A percentile compares a stretch with the other conserved stretches of the same genome.
Conservation (phyloP, 177 flowering plant species). For the Vitis hybrid region DNA sequence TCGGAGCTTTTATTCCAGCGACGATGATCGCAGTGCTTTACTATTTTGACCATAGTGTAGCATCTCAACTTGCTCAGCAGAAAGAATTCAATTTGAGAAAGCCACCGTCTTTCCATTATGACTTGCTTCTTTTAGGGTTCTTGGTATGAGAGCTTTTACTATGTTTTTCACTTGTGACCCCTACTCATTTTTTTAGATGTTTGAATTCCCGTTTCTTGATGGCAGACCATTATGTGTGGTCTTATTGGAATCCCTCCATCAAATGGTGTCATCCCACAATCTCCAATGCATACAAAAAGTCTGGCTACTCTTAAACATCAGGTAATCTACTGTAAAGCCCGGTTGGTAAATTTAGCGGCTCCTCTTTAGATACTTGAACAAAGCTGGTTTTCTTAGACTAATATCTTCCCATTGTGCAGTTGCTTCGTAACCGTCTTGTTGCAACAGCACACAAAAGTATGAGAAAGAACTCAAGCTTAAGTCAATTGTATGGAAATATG, state of each 20-base stretch:
- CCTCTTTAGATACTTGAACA: not conserved
- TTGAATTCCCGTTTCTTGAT: conserved; percentile 9
- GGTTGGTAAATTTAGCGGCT: not conserved
- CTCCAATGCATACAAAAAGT: conserved; percentile 99
- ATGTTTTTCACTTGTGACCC: not conserved
- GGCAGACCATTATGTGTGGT: conserved; percentile 85
- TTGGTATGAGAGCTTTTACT: conserved; percentile 48
- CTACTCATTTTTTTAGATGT: not conserved
- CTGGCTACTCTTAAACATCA: conserved; percentile 97
- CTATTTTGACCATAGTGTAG: conserved; percentile 98
- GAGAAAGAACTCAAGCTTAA: conserved; percentile 74
- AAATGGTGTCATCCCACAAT: conserved; percentile 98
- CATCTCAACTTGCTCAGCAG: conserved; percentile 99
- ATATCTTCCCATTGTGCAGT: conserved; percentile 37
- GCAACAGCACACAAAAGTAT: conserved; percentile 73
- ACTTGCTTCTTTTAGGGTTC: conserved; percentile 87
- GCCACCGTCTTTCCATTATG: conserved; percentile 94
- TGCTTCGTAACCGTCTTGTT: conserved; percentile 84
- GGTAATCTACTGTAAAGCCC: conserved; percentile 35
- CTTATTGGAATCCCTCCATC: conserved; percentile 97
- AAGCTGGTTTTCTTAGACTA: not conserved
- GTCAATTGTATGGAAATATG: conserved; percentile 90
- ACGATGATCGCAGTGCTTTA: conserved; percentile 99
- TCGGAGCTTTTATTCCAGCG: conserved; percentile 96
- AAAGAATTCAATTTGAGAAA: conserved; percentile 92